These are phyloP conservation scores for Psilocybe subaeruginosa DNA, from an alignment of 768 basidiomycete genomes.

Conservation along the genomic window DNA sequence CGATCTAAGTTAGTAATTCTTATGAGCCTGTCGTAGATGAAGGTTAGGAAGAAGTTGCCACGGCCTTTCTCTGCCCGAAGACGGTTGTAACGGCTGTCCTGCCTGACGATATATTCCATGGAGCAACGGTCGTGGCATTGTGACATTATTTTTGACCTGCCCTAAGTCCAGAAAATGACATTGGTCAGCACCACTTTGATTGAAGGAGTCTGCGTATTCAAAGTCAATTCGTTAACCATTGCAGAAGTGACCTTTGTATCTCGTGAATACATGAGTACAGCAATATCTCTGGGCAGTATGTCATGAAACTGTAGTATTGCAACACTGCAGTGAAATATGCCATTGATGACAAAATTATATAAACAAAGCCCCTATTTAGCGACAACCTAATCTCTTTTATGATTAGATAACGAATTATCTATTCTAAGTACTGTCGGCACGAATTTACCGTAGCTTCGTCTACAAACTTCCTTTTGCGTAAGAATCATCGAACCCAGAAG, in stretches of 20 bases:
- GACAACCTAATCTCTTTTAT: not conserved
- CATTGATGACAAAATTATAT: too few species aligned
- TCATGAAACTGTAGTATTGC: too few species aligned
- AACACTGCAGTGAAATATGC: too few species aligned
- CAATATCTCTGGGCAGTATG: too few species aligned
- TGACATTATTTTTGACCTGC: not conserved
- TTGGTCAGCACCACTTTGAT: not conserved
- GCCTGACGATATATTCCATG: too few species aligned
- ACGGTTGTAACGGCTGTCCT: not conserved
- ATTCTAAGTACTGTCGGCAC: slow-evolving; percentile 3
- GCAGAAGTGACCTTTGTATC: too few species aligned
- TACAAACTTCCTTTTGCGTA: slow-evolving; percentile 9
- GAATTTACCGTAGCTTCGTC: slow-evolving; percentile 8
- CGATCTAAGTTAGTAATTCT: too few species aligned
- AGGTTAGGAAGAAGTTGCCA: not conserved
- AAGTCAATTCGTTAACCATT: too few species aligned
- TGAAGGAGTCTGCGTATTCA: not conserved
- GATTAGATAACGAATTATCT: not conserved
- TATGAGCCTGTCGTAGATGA: not conserved
- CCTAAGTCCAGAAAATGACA: not conserved
- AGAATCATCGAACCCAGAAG: slow-evolving; percentile 2
- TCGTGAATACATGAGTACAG: not conserved
- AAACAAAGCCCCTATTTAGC: too few species aligned
- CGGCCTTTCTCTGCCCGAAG: not conserved
- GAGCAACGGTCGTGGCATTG: not conserved